Evolutionary conservation across 2,329 filamentous ascomycete genomes (phyloP).

Genomic region (Zasmidium cellare): DNA sequence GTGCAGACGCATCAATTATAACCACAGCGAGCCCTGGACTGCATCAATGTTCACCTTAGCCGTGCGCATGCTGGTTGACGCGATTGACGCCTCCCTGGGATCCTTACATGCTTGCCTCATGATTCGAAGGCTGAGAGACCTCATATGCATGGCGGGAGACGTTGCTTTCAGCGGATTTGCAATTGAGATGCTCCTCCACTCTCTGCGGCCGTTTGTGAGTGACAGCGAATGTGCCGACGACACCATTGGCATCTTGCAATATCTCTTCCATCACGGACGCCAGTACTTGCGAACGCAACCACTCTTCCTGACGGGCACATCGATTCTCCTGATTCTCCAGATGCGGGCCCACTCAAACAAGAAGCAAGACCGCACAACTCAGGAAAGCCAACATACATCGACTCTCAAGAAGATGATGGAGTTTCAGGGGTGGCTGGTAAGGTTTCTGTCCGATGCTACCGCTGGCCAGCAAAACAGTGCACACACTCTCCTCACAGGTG

Average conservation of each 20-base stretch:
- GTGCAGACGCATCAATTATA: constrained; percentile 69
- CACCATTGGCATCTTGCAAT: constrained; percentile 80
- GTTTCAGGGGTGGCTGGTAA: constrained; percentile 78
- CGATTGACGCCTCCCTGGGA: constrained; percentile 78
- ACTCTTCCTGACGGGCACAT: constrained; percentile 78
- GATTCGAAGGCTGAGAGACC: constrained; percentile 78
- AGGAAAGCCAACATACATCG: constrained; percentile 76
- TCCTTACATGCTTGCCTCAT: constrained; percentile 84
- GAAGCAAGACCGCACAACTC: constrained; percentile 67
- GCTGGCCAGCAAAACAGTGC: neutral
- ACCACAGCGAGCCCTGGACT: constrained; percentile 46
- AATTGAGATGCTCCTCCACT: constrained; percentile 84
- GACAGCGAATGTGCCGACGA: constrained; percentile 89
- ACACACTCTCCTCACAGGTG: constrained; percentile 8
- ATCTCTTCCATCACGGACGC: constrained; percentile 70
- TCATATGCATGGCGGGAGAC: constrained; percentile 75
- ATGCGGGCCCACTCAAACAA: constrained; percentile 55
- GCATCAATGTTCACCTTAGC: constrained; percentile 31
- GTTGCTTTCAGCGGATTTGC: constrained; percentile 77
- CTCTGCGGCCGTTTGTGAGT: constrained; percentile 73
- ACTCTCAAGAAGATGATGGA: constrained; percentile 73
- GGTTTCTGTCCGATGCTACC: constrained; percentile 55
- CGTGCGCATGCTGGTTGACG: constrained; percentile 74
- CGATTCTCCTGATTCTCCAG: constrained; percentile 76
- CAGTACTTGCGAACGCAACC: constrained; percentile 62